Evolutionary conservation across 192 early-diverging fungal genomes (phyloP).

Genomic region (Rhizophagus prolifer): DNA sequence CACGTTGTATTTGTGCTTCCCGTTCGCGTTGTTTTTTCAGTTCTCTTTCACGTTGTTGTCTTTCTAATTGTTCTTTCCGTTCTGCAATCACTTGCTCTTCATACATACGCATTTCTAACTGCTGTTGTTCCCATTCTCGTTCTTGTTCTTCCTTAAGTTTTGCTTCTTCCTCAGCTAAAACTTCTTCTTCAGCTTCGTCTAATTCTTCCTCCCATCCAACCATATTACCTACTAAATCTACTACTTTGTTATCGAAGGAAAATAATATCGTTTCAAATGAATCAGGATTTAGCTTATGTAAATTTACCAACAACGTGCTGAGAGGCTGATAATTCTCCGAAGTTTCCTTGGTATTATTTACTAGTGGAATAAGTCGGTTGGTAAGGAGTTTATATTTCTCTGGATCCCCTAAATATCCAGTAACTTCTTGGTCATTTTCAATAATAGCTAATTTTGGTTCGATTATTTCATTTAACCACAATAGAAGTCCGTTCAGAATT

Average conservation of each 20-base stretch:
- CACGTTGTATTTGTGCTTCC: neutral
- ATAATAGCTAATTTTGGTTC: constrained; percentile 13
- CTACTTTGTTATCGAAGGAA: constrained; percentile 17
- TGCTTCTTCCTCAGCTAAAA: constrained; percentile 2
- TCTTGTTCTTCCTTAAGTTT: neutral
- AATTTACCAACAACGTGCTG: constrained; percentile 5
- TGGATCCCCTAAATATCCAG: constrained; percentile 13
- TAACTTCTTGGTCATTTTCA: neutral
- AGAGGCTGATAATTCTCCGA: constrained; percentile 23
- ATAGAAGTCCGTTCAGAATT: constrained; percentile 18
- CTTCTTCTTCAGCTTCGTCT: constrained; percentile 20
- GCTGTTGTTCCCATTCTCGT: neutral
- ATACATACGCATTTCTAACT: neutral
- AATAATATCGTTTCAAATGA: constrained; percentile 18
- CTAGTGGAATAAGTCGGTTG: constrained; percentile 15
- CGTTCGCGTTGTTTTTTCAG: neutral
- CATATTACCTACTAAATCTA: constrained; percentile 22
- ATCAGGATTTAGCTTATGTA: constrained; percentile 28
- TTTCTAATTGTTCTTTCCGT: constrained; percentile 8
- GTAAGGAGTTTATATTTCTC: constrained; percentile 18
- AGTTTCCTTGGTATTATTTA: neutral
- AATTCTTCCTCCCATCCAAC: constrained; percentile 32
- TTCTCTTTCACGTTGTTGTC: constrained; percentile 10
- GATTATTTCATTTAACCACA: constrained; percentile 25
- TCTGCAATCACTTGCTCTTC: constrained; percentile 5